Evolutionary conservation across 2,329 filamentous ascomycete genomes (phyloP), one percentile per base, ranked within the genome.

Genomic region (Fusarium marasasianum): DNA sequence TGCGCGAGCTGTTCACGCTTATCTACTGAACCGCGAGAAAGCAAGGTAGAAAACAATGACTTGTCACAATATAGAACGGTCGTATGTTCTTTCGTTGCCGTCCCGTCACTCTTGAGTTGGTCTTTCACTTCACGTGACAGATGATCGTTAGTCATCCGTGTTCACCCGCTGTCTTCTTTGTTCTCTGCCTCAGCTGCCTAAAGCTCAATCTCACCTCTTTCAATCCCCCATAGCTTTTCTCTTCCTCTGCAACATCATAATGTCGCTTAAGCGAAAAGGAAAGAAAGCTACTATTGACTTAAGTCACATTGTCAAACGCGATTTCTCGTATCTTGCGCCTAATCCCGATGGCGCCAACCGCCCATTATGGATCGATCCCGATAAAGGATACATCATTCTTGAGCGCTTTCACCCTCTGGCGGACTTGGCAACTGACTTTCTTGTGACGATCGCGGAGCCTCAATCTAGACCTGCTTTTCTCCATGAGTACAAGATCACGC

Each of bases 401-500:
- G 96, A 99, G 85, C 97, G 94, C 76, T 98, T 98, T 84, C 95
- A 93, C 58, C 93, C 95, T 3, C 86, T 96, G 63, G 95, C 96
- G 60, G 89, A 92, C 62, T 92, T 95, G 78, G 96, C 94, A 0
- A 95, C 98, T 80, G 95, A 98, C 81, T 98, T 99, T 80, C 87
- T 99, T 63, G 98, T 97, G 76, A 98, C 96, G 45, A 96, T 99
- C 76, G 94, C 96, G 70, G 96, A 99, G 84, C 96, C 96, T 26
- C 87, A 95, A 66, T 98, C 95, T 24, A 91, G 96, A 67, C 96
- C 96, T 66, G 93, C 91, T 8, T 95, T 95, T 79, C 90, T 98
- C 70, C 96, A 98, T 84, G 96, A 99, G 83, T 98, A 98, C 82
- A 90, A 91, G 61, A 88, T 99, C 77, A 98, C 95, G 3, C 91